Evolutionary conservation across 2,329 filamentous ascomycete species (phyloP).

Genomic region (Pezicula radicicola): DNA sequence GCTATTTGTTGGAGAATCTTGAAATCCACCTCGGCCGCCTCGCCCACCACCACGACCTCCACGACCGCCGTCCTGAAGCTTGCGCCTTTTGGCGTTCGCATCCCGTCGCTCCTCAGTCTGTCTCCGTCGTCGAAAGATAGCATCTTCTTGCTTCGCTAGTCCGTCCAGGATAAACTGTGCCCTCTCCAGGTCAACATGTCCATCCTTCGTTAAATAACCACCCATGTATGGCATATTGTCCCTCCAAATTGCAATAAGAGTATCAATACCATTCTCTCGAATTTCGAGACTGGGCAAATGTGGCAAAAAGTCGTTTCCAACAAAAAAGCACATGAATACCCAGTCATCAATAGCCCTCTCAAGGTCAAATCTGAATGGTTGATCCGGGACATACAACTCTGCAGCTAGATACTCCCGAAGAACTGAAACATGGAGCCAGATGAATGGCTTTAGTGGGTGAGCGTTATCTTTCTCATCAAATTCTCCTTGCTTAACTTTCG

Average conservation of each 20-base stretch:
- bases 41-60: conserved; percentile 28
- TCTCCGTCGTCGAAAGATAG: conserved; percentile 85
- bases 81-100: conserved; percentile 75
- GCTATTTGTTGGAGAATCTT: conserved; percentile 23
- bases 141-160: conserved; percentile 87
- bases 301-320: conserved; percentile 96
- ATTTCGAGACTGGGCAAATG: conserved; percentile 98
- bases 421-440: conserved; percentile 94
- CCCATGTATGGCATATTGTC: conserved; percentile 90
- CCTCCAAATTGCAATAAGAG: conserved; percentile 93
- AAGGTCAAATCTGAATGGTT: conserved; percentile 87
- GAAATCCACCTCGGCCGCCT: conserved; percentile 23
- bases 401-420: conserved; percentile 89
- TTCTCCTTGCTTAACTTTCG: conserved; percentile 75
- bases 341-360: conserved; percentile 95
- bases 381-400: conserved; percentile 78
- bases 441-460: conserved; percentile 80
- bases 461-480: conserved; percentile 77
- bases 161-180: conserved; percentile 87
- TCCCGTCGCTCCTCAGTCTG: conserved; percentile 82
- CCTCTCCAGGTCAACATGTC: conserved; percentile 80
- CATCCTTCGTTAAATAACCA: conserved; percentile 94
- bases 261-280: conserved; percentile 94
- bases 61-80: conserved; percentile 58
- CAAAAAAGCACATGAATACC: conserved; percentile 99